These are phyloP conservation scores for Mycosarcoma maydis DNA, from an alignment of 1,284 basidiomycete genomes.

Conservation along the genomic window DNA sequence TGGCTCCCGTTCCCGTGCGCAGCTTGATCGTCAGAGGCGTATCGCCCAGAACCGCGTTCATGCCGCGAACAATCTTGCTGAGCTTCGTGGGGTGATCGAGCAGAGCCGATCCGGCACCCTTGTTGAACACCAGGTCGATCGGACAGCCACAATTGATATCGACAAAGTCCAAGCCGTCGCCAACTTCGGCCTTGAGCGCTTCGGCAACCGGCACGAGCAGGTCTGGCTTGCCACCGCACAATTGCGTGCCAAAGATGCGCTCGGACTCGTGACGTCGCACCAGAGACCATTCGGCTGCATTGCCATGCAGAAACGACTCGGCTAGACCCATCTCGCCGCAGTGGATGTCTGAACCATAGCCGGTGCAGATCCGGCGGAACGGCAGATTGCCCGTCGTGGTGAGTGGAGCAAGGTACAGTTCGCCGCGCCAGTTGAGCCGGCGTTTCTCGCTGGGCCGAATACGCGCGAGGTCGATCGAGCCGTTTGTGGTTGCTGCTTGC, in stretches of 20 bases:
- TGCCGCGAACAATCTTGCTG: constrained; percentile 86
- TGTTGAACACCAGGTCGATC: constrained; percentile 93
- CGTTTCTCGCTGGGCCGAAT: constrained; percentile 84
- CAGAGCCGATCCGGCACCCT: constrained; percentile 88
- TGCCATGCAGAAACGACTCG: constrained; percentile 58
- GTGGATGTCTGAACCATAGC: constrained; percentile 91
- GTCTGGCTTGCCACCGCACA: constrained; percentile 70
- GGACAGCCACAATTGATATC: constrained; percentile 97
- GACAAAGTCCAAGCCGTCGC: constrained; percentile 81
- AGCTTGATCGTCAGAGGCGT: constrained; percentile 96
- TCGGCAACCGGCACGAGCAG: constrained; percentile 85
- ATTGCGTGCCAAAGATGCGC: constrained; percentile 87
- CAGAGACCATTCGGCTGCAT: constrained; percentile 62
- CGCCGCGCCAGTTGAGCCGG: constrained; percentile 81
- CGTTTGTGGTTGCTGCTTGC: constrained; percentile 20
- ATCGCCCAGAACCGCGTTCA: constrained; percentile 89
- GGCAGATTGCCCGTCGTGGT: constrained; percentile 97
- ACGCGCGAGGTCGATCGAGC: constrained; percentile 69
- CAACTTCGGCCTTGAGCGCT: constrained; percentile 76
- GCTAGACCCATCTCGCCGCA: constrained; percentile 82
- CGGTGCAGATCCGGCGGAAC: constrained; percentile 87
- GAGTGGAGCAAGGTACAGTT: constrained; percentile 91
- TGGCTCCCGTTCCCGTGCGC: constrained; percentile 77
- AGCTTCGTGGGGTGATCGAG: constrained; percentile 84
- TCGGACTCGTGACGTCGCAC: constrained; percentile 78